Evolutionary conservation across 169 alveolate species (phyloP), one percentile per base, ranked within the genome.

Genomic region (Theileria equi): DNA sequence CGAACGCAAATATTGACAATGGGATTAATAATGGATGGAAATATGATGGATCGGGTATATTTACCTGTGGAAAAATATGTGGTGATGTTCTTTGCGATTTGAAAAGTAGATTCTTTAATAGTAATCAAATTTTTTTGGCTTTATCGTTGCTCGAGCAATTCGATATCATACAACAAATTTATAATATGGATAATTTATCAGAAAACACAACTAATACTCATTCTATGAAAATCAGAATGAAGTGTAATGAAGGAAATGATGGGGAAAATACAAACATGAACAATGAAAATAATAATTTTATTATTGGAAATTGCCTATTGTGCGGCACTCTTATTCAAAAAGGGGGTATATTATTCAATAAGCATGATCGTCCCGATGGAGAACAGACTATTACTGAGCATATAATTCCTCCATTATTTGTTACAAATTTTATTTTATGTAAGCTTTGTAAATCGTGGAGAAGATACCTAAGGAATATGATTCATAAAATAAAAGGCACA

Each of bases 41-140:
- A 25, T 45, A 32, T 23, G 71, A 69, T 17, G 81, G 81, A 19
- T 58, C 73, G 16, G 81, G 81, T 5, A 19, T 69, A 11, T 69
- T 69, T 25, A 25, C 63, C 16, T 69, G 81, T 13, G 17, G 65
- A 8, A 26, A 21, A n/a, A 35, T 43, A 7, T 19, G 38, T 13
- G 3, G n/a, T 17, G n/a, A 40, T 2, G 43, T 25, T 17, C 28
- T 29, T 16, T 17, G 28, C 11, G 16, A 13, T 10, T 0, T 38
- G 48, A 35, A 23, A 16, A 17, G 17, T 11, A 5, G 25, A 21
- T 52, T 41, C 55, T 25, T 26, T 16, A 34, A 44, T 36, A 69
- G 55, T 1, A 61, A 69, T 7, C 59, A 45, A 6, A 16, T 53
- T 23, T 43, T 43, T 23, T 58, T 35, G 3, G 29, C 19, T 10